Evolutionary conservation across 2,329 filamentous ascomycete species (phyloP), one percentile per base, ranked within the genome.

Genomic region (Exophiala lecanii-corni): DNA sequence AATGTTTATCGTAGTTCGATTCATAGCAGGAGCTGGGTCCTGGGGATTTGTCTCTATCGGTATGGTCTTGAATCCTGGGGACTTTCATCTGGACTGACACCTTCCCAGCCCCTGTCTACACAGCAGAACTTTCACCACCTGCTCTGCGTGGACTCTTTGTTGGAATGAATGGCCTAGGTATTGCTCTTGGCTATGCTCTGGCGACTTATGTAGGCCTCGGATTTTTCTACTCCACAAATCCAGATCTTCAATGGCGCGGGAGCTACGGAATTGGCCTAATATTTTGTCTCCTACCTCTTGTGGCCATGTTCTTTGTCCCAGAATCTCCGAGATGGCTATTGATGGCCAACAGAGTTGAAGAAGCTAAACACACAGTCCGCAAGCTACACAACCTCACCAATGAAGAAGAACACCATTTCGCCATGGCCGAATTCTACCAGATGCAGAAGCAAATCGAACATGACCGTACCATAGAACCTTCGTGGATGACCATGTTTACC

Each of bases 1-100:
- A 9, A 39, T 47, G 40, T 49, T 41, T 19, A 33, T 36, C 28
- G 72, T 59, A 68, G 4, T 69, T 3, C 51, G 66, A 5, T 57
- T 67, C n/a, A 51, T 68, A 13, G 61, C 65, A 12, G 66, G 66
- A 3, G 31, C 20, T 12, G 31, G 39, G 12, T n/a, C 16, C 9
- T 55, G 59, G 64, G 2, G 54, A 57, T 16, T 63, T 61, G 2
- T 59, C 62, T 25, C 36, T 12, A 28, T 28, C 36, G 25, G 19
- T 28, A 36, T 5, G 39, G 25, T 15, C 5, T 9, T 4, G 15
- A 21, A 5, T 5, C 16, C 17, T 19, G 15, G 13, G 10, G 1
- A 54, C 54, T n/a, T 9, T 17, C 15, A 17, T n/a, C 15, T 9
- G 0, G 57, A 55, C 36, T 57, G 54, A 1, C 21, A 55, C 55